Percentiles rank a stretch among this genome's conserved stretches.
These are phyloP conservation scores for Aegilops sharonensis DNA, from an alignment of 176 grass and related monocot species.

Conservation along the genomic window DNA sequence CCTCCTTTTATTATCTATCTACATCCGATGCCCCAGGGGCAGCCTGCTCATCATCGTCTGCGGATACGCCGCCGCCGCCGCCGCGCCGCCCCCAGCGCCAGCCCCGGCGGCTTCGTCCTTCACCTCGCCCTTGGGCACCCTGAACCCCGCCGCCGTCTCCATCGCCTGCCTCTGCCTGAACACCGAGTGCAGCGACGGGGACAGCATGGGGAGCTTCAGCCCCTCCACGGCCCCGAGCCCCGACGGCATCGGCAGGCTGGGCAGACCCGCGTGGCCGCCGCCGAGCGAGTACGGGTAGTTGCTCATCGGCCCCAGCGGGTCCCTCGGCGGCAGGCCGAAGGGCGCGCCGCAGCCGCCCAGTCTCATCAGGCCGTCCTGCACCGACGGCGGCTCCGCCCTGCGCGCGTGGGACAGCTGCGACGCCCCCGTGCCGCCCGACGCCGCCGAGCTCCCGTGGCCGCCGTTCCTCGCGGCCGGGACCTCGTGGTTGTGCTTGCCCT, in stretches of 20 bases:
- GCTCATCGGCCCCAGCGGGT: constrained; percentile 43
- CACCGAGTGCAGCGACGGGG: constrained; percentile 32
- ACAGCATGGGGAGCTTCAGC: constrained; percentile 40
- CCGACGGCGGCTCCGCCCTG: constrained; percentile 24
- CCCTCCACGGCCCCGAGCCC: constrained; percentile 27
- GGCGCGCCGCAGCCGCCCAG: constrained; percentile 30
- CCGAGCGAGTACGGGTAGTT: constrained; percentile 42
- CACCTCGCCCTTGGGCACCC: constrained; percentile 39
- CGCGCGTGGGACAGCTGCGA: constrained; percentile 22
- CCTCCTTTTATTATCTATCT: constrained; percentile 39
- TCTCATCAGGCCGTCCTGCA: constrained; percentile 43
- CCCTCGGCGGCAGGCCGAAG: constrained; percentile 39
- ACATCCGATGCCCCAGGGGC: constrained; percentile 52
- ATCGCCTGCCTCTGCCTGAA: constrained; percentile 39
- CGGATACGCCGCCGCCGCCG: constrained; percentile 26
- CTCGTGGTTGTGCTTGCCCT: constrained; percentile 81
- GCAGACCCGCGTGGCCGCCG: constrained; percentile 15
- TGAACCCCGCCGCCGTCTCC: constrained; percentile 37
- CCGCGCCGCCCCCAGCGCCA: neutral
- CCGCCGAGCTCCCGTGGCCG: constrained; percentile 34
- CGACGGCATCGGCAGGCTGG: constrained; percentile 44
- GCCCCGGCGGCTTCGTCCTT: constrained; percentile 10
- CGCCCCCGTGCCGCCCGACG: neutral
- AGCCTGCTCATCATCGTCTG: constrained; percentile 51
- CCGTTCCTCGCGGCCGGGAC: constrained; percentile 58